A percentile compares a stretch with the other conserved stretches of the same genome.
Evolutionary conservation across 2,329 filamentous ascomycete genomes (phyloP).

Genomic region (Didymosphaeria variabile): DNA sequence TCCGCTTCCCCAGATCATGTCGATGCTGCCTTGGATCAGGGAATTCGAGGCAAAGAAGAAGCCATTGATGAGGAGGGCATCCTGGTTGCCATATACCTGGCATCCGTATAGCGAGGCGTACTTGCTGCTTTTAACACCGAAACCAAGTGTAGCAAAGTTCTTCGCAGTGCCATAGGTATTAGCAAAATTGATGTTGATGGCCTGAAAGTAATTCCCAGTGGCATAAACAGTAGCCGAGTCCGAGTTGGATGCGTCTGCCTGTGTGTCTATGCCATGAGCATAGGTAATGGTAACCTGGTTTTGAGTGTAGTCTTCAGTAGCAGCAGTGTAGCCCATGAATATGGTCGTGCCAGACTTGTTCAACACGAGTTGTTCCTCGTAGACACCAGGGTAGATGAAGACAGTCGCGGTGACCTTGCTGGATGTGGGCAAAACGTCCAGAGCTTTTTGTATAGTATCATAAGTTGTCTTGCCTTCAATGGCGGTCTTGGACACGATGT

Average conservation of each 20-base stretch:
- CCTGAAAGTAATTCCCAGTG: slow-evolving; percentile 53
- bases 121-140: slow-evolving; percentile 54
- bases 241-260: slow-evolving; percentile 46
- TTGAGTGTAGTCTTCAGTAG: slow-evolving; percentile 48
- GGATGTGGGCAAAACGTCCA: slow-evolving; percentile 47
- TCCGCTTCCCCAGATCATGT: slow-evolving; percentile 57
- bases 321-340: slow-evolving; percentile 51
- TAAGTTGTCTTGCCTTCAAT: slow-evolving; percentile 49
- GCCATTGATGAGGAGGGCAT: slow-evolving; percentile 50
- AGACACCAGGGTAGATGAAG: slow-evolving; percentile 1
- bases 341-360: slow-evolving; percentile 52
- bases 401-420: slow-evolving; percentile 36
- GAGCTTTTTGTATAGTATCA: slow-evolving; percentile 48
- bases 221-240: slow-evolving; percentile 53
- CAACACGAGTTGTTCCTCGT: slow-evolving; percentile 23
- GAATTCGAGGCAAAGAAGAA: slow-evolving; percentile 53
- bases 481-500: slow-evolving; percentile 51
- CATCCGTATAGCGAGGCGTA: slow-evolving; percentile 51
- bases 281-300: slow-evolving; percentile 51
- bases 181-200: slow-evolving; percentile 53
- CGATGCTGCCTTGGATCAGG: slow-evolving; percentile 53
- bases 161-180: slow-evolving; percentile 48
- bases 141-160: slow-evolving; percentile 50
- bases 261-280: slow-evolving; percentile 50
- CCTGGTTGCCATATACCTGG: slow-evolving; percentile 51